Base-by-base conservation (phyloP, 352 stramenopile species). In the Paralagenidium karlingii region DNA sequence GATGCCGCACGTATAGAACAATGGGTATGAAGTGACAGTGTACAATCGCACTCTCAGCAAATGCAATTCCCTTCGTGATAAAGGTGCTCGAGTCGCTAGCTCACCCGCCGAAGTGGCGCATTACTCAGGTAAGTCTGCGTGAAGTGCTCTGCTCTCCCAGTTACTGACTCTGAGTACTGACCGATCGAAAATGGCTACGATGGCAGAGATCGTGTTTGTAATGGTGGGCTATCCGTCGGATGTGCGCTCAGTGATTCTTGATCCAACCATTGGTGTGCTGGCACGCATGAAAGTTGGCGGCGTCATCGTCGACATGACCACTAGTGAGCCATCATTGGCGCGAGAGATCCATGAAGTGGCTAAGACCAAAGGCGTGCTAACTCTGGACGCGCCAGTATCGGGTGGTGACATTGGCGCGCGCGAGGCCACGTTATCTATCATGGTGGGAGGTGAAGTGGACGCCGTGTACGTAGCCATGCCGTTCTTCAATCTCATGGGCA, bases 301-400 rank as follows among this genome's bases (percentile, higher is more conserved):
- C 7, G 77, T 94, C 43, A 75, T 94, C 43, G 77, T 94, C 30
- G 83, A 95, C 44, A 94, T 94, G 81, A 94, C 83, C 1, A 95
- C 83, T 1, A 93, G 75, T 40, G 63, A 85, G 25, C 83, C 83
- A 28, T 81, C 67, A 13, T 55, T 95, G n/a, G 82, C 83, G 3
- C 83, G 90, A 51, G 79, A 92, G 36, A 91, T 95, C 20, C 82
- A 89, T 42, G 59, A 80, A 24, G 57, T 45, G 1, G 80, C 68
- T 5, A 86, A 89, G 44, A 22, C 49, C 22, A 79, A 83, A 40
- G 75, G 73, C 8, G 58, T 89, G 2, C 82, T 63, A 11, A 68
- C 62, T n/a, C 55, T 92, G 9, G 77, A 91, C 45, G 77, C 79
- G 3, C 79, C 79, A 20, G 83, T 95, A 13, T 92, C 71, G 1